Percentiles rank a stretch among this genome's conserved stretches.
Evolutionary conservation across 208 protist species (phyloP).

Genomic region (Crithidia expoeki): DNA sequence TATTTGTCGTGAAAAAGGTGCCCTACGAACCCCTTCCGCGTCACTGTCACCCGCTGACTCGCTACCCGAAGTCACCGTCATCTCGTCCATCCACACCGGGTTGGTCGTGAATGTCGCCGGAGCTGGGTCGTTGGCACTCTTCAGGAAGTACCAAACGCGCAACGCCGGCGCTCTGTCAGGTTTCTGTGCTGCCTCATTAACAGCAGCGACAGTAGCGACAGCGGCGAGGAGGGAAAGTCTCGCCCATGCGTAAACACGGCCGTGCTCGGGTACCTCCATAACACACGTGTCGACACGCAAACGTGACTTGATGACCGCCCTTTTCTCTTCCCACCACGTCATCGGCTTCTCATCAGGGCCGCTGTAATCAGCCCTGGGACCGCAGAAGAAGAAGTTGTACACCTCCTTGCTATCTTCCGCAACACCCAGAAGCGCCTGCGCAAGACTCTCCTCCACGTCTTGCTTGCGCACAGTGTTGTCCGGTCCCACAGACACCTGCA

Average conservation of each 20-base stretch:
- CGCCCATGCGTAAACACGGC: slow-evolving; percentile 34
- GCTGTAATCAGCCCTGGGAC: background rate
- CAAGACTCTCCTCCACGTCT: slow-evolving; percentile 37
- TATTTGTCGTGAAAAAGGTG: slow-evolving; percentile 24
- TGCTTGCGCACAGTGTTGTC: slow-evolving; percentile 33
- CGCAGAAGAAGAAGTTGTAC: slow-evolving; percentile 21
- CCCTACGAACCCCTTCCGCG: background rate
- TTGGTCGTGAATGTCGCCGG: slow-evolving; percentile 16
- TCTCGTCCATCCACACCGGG: slow-evolving; percentile 32
- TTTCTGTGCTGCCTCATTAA: background rate
- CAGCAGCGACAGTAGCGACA: background rate
- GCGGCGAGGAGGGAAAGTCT: slow-evolving; percentile 6
- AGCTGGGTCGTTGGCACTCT: slow-evolving; percentile 15
- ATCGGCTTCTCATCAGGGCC: slow-evolving; percentile 11
- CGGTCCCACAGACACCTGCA: slow-evolving; percentile 27
- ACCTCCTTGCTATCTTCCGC: slow-evolving; percentile 20
- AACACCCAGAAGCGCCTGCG: slow-evolving; percentile 15
- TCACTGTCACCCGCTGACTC: background rate
- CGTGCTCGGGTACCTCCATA: slow-evolving; percentile 38
- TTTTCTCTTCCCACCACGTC: slow-evolving; percentile 20
- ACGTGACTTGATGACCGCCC: slow-evolving; percentile 10
- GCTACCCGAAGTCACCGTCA: background rate
- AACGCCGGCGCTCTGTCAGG: background rate
- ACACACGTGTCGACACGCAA: slow-evolving; percentile 30
- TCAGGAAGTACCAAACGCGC: slow-evolving; percentile 49